These are phyloP conservation scores for Penicillium macrosclerotiorum DNA, from an alignment of 495 filamentous ascomycete species.

Conservation along the genomic window DNA sequence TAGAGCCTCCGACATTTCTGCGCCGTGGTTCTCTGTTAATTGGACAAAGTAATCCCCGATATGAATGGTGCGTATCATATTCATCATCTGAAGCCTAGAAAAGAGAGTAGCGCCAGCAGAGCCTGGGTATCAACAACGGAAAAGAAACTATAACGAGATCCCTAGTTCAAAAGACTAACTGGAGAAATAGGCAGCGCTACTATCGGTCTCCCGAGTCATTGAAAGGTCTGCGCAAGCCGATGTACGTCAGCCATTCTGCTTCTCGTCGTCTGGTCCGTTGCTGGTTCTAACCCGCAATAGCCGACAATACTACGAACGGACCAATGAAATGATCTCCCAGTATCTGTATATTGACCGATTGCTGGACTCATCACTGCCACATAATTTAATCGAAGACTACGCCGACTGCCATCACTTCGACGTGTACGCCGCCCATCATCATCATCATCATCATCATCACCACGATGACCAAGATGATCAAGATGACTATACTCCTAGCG, in stretches of 20 bases:
- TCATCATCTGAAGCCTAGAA: neutral
- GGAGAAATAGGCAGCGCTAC: constrained; percentile 37
- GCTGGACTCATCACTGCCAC: constrained; percentile 82
- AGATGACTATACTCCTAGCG: too few relatives aligned
- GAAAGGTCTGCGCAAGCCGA: constrained; percentile 23
- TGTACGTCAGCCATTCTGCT: constrained; percentile 22
- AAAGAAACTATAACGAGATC: neutral
- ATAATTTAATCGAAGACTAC: constrained; percentile 86
- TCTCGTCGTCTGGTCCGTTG: neutral
- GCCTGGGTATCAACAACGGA: neutral
- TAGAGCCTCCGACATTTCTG: constrained; percentile 8
- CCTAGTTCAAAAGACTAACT: neutral
- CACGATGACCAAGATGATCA: constrained; percentile 12
- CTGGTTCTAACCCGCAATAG: constrained; percentile 13
- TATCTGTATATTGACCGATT: constrained; percentile 92
- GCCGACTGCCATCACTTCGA: constrained; percentile 22
- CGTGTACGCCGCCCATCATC: constrained; percentile 12
- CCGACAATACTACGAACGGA: constrained; percentile 79
- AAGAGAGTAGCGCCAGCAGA: neutral
- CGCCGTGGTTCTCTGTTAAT: constrained; percentile 30
- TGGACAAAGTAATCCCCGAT: constrained; percentile 33
- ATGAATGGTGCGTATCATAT: constrained; percentile 32
- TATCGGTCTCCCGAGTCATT: constrained; percentile 30
- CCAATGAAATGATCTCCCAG: constrained; percentile 77
- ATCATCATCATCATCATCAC: neutral